These are phyloP conservation scores for Rhynchospora tenuis DNA, from an alignment of 176 grass and related monocot genomes.

Conservation along the genomic window DNA sequence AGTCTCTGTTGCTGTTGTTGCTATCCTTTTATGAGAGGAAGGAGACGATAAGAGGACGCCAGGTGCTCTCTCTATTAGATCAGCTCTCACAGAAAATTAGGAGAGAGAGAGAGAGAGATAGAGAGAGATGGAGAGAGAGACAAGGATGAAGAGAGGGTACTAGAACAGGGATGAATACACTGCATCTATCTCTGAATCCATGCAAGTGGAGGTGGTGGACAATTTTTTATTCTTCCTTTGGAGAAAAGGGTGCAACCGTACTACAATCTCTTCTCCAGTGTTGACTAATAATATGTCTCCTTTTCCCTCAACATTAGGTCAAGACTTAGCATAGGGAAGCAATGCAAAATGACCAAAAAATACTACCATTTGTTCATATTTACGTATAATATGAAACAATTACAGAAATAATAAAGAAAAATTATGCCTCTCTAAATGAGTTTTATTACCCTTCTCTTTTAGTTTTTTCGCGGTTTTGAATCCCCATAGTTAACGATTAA, in stretches of 20 bases:
- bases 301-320: neutral
- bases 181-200: conserved; percentile 37
- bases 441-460: neutral
- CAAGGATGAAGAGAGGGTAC: neutral
- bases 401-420: neutral
- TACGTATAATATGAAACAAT: neutral
- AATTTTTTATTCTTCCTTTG: conserved; percentile 35
- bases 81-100: neutral
- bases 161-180: conserved; percentile 25
- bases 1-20: neutral
- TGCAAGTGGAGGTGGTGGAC: conserved; percentile 26
- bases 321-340: neutral
- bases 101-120: neutral
- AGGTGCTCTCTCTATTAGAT: neutral
- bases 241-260: neutral
- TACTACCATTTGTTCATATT: neutral
- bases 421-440: neutral
- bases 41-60: neutral
- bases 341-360: neutral
- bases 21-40: neutral
- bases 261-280: conserved; percentile 6
- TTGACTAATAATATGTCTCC: neutral
- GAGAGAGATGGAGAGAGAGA: neutral
- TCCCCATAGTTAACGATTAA: no score
- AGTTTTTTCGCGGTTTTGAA: no score